A percentile compares a stretch with the other conserved stretches of the same genome.
Evolutionary conservation across 164 flowering plant genomes (phyloP).

Genomic region (Vitis vinifera): DNA sequence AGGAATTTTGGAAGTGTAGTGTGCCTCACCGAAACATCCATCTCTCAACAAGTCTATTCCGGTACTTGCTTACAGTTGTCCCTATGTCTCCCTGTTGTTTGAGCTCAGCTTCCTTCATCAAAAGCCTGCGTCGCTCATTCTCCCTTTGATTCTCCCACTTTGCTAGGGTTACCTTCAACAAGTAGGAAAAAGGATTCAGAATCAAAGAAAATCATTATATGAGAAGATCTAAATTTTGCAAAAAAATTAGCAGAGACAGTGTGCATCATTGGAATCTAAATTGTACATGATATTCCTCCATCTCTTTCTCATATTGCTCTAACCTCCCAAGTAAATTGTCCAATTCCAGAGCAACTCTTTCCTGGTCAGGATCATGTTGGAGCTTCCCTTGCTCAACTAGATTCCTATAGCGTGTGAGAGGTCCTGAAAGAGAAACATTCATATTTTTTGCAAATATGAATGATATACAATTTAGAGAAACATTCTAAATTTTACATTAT

Average conservation of each 20-base stretch:
- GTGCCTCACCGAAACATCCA: conserved; percentile 56
- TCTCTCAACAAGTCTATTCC: conserved; percentile 43
- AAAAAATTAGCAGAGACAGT: not conserved
- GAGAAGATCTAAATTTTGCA: no score
- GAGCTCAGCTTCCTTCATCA: conserved; percentile 75
- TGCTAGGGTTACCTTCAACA: conserved; percentile 50
- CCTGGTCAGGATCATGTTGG: conserved; percentile 79
- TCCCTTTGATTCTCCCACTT: conserved; percentile 80
- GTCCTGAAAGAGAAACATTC: conserved; percentile 41
- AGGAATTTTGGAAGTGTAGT: not conserved
- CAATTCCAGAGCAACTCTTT: conserved; percentile 71
- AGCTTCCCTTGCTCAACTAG: conserved; percentile 75
- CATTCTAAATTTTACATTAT: no score
- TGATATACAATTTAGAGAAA: no score
- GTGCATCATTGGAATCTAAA: not conserved
- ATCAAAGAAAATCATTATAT: not conserved
- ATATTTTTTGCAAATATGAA: not conserved
- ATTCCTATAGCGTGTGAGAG: conserved; percentile 52
- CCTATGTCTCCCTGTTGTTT: conserved; percentile 54
- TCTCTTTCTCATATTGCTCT: conserved; percentile 80
- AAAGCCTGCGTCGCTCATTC: conserved; percentile 60
- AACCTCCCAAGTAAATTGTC: conserved; percentile 71
- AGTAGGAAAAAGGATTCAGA: not conserved
- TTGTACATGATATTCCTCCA: conserved; percentile 82
- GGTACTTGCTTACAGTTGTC: conserved; percentile 46